Evolutionary conservation across 2,329 filamentous ascomycete genomes (phyloP), one percentile per base, ranked within the genome.

Genomic region (Diaporthe longicolla): DNA sequence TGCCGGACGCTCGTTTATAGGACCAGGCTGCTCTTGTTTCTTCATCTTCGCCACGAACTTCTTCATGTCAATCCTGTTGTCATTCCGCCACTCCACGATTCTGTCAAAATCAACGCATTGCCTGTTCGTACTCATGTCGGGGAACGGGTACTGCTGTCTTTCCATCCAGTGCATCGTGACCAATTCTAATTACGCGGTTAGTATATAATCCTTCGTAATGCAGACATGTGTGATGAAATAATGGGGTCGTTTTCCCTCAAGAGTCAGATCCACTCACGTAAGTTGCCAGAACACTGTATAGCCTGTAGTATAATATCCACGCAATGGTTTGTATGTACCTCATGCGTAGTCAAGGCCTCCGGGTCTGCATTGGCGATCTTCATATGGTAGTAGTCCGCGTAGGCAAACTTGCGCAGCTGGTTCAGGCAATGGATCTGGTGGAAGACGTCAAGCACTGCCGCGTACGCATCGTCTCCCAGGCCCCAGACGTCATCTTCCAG

Each of bases 351-450:
- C 29, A 69, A 19, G 26, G 48, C 61, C 13, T 63, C 35, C 73
- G 68, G 61, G 50, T 75, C 58, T 11, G 76, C 72, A n/a, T 79
- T 68, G 50, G 75, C 66, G 10, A 74, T 74, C 17, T 70, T 75
- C 29, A 73, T 63, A 45, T 79, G 77, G 65, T 81, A 80, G 43
- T 80, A 79, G 4, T 72, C 70, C 10, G 77, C 75, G 32, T 80
- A 80, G 4, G 78, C 79, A 26, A 77, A 76, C 54, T 80, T 76
- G 40, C 81, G 79, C 17, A 83, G 76, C 2, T 76, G 71, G 61
- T 83, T 81, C 48, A 83, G 77, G 72, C 82, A 82, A 73, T 83
- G 82, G 0, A 82, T 74, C 32, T 81, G 79, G 58, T 82, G 81
- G 65, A 79, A 80, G 7, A 80, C 76, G 61, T 83, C 82, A 24